Conservation (phyloP, 208 protist species). For the Vickermania spadyakhi region DNA sequence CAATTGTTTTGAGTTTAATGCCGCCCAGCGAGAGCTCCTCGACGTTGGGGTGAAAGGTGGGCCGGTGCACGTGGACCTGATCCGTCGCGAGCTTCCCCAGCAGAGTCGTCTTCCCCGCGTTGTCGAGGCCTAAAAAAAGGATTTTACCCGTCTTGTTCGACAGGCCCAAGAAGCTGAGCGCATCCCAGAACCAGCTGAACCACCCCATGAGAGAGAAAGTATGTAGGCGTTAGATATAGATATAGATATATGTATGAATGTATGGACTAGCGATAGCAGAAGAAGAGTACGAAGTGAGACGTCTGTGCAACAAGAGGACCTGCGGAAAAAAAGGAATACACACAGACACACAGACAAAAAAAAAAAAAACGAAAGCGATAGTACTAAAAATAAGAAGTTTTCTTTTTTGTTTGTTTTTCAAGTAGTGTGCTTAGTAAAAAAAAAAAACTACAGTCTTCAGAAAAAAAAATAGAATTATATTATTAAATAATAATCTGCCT, state of each 20-base stretch:
- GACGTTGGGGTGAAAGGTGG: constrained; percentile 89
- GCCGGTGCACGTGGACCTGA: constrained; percentile 83
- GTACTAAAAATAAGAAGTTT: no score
- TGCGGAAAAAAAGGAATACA: constrained; percentile 1
- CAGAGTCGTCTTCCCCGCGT: constrained; percentile 99
- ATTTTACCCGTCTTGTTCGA: constrained; percentile 92
- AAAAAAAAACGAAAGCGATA: no score
- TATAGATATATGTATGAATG: constrained; percentile 11
- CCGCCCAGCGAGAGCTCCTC: constrained; percentile 98
- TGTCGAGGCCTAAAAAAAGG: constrained; percentile 99
- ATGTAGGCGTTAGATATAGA: constrained; percentile 5
- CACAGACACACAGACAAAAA: constrained; percentile 4
- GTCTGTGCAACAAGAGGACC: constrained; percentile 6
- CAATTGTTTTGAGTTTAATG: constrained; percentile 98
- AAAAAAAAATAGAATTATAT: no score
- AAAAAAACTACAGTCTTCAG: no score
- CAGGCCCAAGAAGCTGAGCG: constrained; percentile 88
- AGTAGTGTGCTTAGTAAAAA: no score
- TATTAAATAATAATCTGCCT: no score
- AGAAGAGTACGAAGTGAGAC: constrained; percentile 14
- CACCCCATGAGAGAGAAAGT: constrained; percentile 34
- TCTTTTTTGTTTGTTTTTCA: no score
- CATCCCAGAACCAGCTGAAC: constrained; percentile 92
- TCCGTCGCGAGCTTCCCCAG: constrained; percentile 92
- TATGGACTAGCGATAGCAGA: neutral